Conservation (phyloP, 805 yeast species). For the Blastobotrys muscicola region DNA sequence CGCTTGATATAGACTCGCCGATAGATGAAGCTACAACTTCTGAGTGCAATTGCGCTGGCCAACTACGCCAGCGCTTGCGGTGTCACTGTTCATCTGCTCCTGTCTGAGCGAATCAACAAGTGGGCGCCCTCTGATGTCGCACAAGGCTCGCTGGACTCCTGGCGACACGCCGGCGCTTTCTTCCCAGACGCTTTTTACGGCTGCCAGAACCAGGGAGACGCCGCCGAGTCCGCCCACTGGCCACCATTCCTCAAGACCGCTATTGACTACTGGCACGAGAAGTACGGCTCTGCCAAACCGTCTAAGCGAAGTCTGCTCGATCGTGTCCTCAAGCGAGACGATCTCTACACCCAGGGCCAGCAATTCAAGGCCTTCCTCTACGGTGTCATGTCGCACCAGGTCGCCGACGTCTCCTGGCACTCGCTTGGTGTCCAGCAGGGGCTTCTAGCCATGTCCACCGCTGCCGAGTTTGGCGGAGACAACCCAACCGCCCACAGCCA, state of each 20-base stretch:
- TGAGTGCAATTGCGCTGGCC: too few species aligned
- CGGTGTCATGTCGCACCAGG: constrained; percentile 54
- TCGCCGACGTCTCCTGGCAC: constrained; percentile 62
- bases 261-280: constrained; percentile 34
- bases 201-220: constrained; percentile 41
- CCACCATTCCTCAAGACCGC: constrained; percentile 50
- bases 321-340: not conserved
- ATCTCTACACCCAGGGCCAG: constrained; percentile 17
- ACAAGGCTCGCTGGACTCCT: constrained; percentile 2
- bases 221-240: constrained; percentile 63
- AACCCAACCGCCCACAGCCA: constrained; percentile 39
- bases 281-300: constrained; percentile 15
- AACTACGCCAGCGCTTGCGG: too few species aligned
- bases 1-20: too few species aligned
- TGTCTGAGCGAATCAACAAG: constrained; percentile 7
- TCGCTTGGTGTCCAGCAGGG: constrained; percentile 48
- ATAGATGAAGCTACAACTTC: too few species aligned
- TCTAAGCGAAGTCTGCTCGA: not conserved
- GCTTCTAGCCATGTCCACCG: constrained; percentile 40
- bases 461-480: constrained; percentile 47
- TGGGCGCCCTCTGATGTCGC: constrained; percentile 9
- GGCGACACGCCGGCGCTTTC: constrained; percentile 46
- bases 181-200: constrained; percentile 62
- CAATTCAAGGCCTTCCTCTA: constrained; percentile 44
- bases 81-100: constrained; percentile 9